phyloP scores from a whole-genome alignment of 441 rosid genomes.

The Corymbia calophylla region DNA sequence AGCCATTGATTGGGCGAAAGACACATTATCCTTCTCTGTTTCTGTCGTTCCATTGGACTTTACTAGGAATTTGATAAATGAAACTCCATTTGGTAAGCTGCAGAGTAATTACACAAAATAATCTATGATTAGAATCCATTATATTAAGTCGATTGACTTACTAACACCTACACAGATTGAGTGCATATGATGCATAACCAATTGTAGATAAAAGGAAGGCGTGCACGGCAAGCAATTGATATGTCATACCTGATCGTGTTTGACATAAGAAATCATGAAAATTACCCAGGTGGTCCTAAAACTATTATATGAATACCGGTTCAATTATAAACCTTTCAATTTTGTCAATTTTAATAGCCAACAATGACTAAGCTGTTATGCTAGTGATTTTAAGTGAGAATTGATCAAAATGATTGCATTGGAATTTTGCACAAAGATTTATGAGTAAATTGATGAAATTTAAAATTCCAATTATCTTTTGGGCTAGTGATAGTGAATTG shows the following conservation, averaged over 20 bases:
- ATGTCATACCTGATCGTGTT: background rate
- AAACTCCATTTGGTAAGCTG: background rate
- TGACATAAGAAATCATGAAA: background rate
- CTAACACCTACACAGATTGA: background rate
- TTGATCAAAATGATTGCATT: rapidly evolving
- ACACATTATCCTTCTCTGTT: background rate
- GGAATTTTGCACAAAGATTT: rapidly evolving
- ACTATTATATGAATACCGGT: rapidly evolving
- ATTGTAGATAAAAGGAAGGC: no score
- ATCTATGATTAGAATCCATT: background rate
- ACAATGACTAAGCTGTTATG: rapidly evolving
- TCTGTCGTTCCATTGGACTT: background rate
- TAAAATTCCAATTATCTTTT: background rate
- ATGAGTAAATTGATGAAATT: no score
- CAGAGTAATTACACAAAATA: background rate
- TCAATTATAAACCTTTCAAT: background rate
- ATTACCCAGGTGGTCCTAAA: rapidly evolving
- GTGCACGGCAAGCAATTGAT: background rate
- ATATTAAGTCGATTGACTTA: background rate
- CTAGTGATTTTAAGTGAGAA: background rate
- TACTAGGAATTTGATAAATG: background rate
- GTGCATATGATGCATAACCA: background rate
- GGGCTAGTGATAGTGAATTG: background rate
- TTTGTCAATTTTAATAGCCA: rapidly evolving
- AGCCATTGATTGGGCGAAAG: background rate